Percentiles rank a stretch among this genome's conserved stretches.
Conservation (phyloP, 129 eudicot genomes). For the Escallonia rubra region DNA sequence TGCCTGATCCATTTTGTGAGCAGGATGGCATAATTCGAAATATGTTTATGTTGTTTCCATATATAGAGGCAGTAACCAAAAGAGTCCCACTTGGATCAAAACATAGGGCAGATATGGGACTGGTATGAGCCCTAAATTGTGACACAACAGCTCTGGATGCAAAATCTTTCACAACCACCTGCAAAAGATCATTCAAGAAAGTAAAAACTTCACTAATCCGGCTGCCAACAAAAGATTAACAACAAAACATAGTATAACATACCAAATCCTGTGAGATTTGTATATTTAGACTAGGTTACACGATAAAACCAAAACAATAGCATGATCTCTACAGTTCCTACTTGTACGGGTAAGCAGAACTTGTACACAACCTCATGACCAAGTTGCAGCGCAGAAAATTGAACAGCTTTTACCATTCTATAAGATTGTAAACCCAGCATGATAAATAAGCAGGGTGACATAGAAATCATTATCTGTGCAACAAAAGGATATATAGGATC, state of each 20-base stretch:
- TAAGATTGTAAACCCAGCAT: too few relatives aligned
- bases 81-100: conserved; percentile 99
- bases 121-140: conserved; percentile 88
- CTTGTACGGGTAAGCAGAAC: too few relatives aligned
- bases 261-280: background rate
- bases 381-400: too few relatives aligned
- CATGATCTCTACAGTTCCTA: too few relatives aligned
- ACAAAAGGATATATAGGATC: background rate
- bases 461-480: background rate
- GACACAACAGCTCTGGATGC: conserved; percentile 62
- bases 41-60: conserved; percentile 85
- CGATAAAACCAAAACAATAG: too few relatives aligned
- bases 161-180: conserved; percentile 86
- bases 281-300: background rate
- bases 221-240: background rate
- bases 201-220: background rate
- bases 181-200: conserved; percentile 17
- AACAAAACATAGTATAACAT: background rate
- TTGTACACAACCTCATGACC: too few relatives aligned
- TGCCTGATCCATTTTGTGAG: conserved; percentile 59
- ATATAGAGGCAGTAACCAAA: conserved; percentile 86
- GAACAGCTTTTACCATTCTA: too few relatives aligned
- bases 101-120: conserved; percentile 89
- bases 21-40: conserved; percentile 76
- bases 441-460: too few relatives aligned